Evolutionary conservation across 352 stramenopile genomes (phyloP).

Genomic region (Globisporangium apiculatum): DNA sequence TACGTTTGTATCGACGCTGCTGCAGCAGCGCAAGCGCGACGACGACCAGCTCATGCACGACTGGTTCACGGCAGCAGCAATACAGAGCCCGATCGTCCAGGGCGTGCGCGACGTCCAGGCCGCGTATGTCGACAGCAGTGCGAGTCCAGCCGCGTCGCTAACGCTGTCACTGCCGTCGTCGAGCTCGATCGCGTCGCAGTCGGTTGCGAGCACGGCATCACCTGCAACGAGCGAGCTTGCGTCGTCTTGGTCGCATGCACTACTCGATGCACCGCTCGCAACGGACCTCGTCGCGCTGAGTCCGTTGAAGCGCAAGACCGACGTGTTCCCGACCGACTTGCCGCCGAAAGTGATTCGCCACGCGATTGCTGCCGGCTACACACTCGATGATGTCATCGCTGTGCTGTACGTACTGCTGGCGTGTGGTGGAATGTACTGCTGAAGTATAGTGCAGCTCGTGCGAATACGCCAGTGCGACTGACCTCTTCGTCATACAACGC

Average conservation of each 20-base stretch:
- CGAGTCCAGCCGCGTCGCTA: neutral
- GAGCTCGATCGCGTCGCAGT: neutral
- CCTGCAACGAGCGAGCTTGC: constrained; percentile 5
- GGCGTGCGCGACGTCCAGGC: constrained; percentile 22
- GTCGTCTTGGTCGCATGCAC: constrained; percentile 18
- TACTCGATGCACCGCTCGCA: constrained; percentile 34
- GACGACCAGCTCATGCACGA: constrained; percentile 60
- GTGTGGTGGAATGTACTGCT: neutral
- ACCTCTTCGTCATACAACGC: too few species aligned
- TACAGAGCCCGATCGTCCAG: constrained; percentile 41
- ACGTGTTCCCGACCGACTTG: constrained; percentile 47
- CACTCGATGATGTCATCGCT: constrained; percentile 34
- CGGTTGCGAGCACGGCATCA: neutral
- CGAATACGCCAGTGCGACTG: too few species aligned
- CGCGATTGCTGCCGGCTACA: constrained; percentile 45
- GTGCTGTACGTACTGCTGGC: constrained; percentile 35
- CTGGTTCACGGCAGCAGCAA: constrained; percentile 45
- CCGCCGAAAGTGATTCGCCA: constrained; percentile 38
- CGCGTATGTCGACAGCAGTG: constrained; percentile 13
- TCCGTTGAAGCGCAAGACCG: constrained; percentile 31
- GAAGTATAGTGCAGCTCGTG: too few species aligned
- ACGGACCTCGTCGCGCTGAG: constrained; percentile 40
- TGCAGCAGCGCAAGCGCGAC: constrained; percentile 35
- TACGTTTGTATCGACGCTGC: constrained; percentile 44
- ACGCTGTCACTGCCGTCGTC: neutral